Conservation (phyloP, 192 early-diverging fungal species). For the Coemansia sp. region DNA sequence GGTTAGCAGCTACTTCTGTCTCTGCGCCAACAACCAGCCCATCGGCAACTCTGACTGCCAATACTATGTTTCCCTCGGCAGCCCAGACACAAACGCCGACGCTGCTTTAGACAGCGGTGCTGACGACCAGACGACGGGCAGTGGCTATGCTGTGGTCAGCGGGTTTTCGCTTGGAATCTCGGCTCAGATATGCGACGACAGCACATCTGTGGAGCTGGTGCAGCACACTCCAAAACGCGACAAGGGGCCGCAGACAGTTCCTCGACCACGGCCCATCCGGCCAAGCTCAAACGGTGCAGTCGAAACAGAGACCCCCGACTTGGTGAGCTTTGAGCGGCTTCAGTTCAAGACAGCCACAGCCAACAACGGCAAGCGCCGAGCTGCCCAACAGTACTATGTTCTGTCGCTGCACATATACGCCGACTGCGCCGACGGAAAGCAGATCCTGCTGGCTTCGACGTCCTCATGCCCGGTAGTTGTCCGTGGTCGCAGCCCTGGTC, state of each 20-base stretch:
- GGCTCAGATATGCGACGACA: slow-evolving; percentile 71
- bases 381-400: slow-evolving; percentile 95
- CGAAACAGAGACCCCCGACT: slow-evolving; percentile 37
- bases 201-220: slow-evolving; percentile 78
- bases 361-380: slow-evolving; percentile 91
- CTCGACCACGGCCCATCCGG: slow-evolving; percentile 59
- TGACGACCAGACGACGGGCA: slow-evolving; percentile 18
- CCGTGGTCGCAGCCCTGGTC: slow-evolving; percentile 89
- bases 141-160: slow-evolving; percentile 35
- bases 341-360: slow-evolving; percentile 98
- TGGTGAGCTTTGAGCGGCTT: slow-evolving; percentile 85
- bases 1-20: slow-evolving; percentile 56
- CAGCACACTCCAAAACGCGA: slow-evolving; percentile 92
- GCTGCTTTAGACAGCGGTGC: slow-evolving; percentile 33
- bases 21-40: slow-evolving; percentile 40
- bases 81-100: slow-evolving; percentile 20
- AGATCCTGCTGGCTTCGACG: slow-evolving; percentile 64
- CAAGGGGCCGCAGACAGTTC: slow-evolving; percentile 85
- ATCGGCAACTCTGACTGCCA: not conserved
- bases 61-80: not conserved
- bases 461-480: slow-evolving; percentile 87
- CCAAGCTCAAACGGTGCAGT: slow-evolving; percentile 51
- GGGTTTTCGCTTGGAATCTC: slow-evolving; percentile 78
- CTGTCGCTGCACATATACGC: slow-evolving; percentile 79
- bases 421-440: slow-evolving; percentile 62